Conservation (phyloP, 768 basidiomycete genomes). For the Exsudoporus frostii region DNA sequence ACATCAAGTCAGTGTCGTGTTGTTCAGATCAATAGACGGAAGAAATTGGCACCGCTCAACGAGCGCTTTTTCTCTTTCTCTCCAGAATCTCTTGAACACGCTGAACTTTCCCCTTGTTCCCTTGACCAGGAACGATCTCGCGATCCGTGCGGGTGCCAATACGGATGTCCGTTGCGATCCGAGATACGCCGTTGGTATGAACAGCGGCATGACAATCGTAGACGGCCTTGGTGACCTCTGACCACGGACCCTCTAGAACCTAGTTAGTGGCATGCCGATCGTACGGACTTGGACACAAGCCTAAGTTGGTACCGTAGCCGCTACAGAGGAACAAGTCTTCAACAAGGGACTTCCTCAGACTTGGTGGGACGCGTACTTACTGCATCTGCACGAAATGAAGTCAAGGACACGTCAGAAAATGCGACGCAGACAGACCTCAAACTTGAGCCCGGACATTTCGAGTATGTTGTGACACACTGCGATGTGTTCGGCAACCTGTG, state of each 20-base stretch:
- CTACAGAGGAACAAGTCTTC: constrained; percentile 36
- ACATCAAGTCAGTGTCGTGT: not conserved
- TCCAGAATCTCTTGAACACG: constrained; percentile 79
- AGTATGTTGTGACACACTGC: constrained; percentile 83
- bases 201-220: constrained; percentile 89
- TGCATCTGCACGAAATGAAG: constrained; percentile 31
- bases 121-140: constrained; percentile 56
- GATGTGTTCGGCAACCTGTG: constrained; percentile 70
- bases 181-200: constrained; percentile 69
- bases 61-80: constrained; percentile 18
- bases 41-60: constrained; percentile 1
- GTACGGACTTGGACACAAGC: constrained; percentile 32
- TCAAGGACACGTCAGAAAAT: not conserved
- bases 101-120: constrained; percentile 75
- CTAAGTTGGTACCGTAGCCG: constrained; percentile 91
- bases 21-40: not conserved
- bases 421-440: constrained; percentile 51
- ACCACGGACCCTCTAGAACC: constrained; percentile 75
- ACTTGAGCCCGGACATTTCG: constrained; percentile 77
- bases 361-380: constrained; percentile 23
- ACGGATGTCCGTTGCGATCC: constrained; percentile 89
- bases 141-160: constrained; percentile 88
- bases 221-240: constrained; percentile 78
- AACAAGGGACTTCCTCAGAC: constrained; percentile 34
- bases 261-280: not conserved